phyloP scores from a whole-genome alignment of 768 basidiomycete genomes.

The Boletus speciosus region DNA sequence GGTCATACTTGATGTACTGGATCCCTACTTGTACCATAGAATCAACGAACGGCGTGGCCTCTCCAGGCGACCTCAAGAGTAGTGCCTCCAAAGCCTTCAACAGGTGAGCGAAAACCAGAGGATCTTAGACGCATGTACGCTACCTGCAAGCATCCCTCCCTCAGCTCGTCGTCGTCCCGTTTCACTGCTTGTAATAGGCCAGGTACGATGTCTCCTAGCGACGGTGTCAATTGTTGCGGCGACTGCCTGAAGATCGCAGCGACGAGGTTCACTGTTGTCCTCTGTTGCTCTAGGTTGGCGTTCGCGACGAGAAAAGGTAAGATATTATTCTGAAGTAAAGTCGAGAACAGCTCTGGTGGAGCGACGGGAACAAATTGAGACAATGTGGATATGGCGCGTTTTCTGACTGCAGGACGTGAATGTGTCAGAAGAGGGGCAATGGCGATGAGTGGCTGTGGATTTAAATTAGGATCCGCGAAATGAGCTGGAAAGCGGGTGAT shows the following conservation, averaged over 20 bases:
- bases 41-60: conserved; percentile 69
- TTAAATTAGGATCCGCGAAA: conserved; percentile 50
- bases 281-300: conserved; percentile 63
- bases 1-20: conserved; percentile 89
- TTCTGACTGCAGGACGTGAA: conserved; percentile 80
- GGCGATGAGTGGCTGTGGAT: conserved; percentile 59
- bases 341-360: conserved; percentile 55
- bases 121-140: conserved; percentile 1
- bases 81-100: conserved; percentile 75
- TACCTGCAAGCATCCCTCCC: conserved; percentile 79
- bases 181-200: conserved; percentile 66
- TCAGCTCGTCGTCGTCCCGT: conserved; percentile 78
- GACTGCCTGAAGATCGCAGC: conserved; percentile 78
- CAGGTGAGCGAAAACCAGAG: conserved; percentile 3
- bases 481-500: conserved; percentile 79
- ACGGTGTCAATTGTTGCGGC: conserved; percentile 59
- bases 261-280: conserved; percentile 74
- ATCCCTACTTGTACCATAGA: conserved; percentile 67
- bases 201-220: conserved; percentile 61
- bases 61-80: conserved; percentile 77
- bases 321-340: conserved; percentile 57
- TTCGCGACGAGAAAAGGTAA: conserved; percentile 53
- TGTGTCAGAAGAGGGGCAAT: conserved; percentile 73
- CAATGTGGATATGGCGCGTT: conserved; percentile 84
- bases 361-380: conserved; percentile 81